Percentiles rank a stretch among this genome's conserved stretches.
Evolutionary conservation across 345 rosid genomes (phyloP).

Genomic region (Cochlearia excelsa): DNA sequence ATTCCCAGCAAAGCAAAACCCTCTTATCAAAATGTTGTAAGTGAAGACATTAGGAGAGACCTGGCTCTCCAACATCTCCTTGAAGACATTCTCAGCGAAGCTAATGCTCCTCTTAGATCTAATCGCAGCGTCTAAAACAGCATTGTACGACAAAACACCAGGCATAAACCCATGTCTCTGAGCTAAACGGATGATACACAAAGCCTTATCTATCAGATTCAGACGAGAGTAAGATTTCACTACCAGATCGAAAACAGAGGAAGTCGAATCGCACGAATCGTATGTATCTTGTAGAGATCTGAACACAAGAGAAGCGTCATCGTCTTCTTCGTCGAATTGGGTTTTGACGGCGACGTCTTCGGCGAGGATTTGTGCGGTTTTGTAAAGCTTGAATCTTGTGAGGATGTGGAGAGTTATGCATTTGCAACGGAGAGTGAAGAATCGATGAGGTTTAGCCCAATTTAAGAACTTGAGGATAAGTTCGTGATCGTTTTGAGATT

Average conservation of each 20-base stretch:
- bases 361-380: conserved; percentile 64
- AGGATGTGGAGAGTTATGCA: conserved; percentile 75
- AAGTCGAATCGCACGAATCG: conserved; percentile 56
- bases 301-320: conserved; percentile 53
- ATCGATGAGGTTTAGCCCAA: conserved; percentile 63
- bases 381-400: conserved; percentile 79
- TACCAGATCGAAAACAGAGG: conserved; percentile 80
- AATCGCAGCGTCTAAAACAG: conserved; percentile 67
- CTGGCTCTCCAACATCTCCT: conserved; percentile 54
- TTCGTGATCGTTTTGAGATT: conserved; percentile 55
- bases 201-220: conserved; percentile 58
- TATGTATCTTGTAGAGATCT: conserved; percentile 60
- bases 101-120: conserved; percentile 51
- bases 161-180: conserved; percentile 78
- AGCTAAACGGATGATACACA: conserved; percentile 53
- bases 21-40: conserved; percentile 77
- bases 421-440: conserved; percentile 68
- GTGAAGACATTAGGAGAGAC: conserved; percentile 80
- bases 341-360: conserved; percentile 54
- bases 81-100: conserved; percentile 53
- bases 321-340: conserved; percentile 38
- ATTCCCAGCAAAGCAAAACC: conserved; percentile 69
- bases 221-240: conserved; percentile 72
- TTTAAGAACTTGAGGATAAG: conserved; percentile 54
- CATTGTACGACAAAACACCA: conserved; percentile 83